phyloP scores from a whole-genome alignment of 257 asterid genomes.

The Misopates orontium region DNA sequence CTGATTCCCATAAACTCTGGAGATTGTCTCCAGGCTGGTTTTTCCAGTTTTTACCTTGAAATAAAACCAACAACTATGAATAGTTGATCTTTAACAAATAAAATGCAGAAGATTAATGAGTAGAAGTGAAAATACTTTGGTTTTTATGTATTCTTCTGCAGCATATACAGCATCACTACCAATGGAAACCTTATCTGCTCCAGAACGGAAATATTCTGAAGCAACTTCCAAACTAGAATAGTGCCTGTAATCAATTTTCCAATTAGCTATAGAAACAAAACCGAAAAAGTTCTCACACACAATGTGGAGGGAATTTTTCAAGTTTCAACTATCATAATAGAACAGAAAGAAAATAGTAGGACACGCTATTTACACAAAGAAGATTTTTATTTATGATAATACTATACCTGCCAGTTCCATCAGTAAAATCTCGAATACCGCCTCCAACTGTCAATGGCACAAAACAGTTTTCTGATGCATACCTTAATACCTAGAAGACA shows the following conservation, averaged over 20 bases:
- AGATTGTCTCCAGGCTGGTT: conserved; percentile 91
- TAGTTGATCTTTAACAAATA: conserved; percentile 14
- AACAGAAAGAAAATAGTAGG: not conserved
- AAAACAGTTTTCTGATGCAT: conserved; percentile 76
- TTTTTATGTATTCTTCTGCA: conserved; percentile 80
- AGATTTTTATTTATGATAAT: conserved; percentile 2
- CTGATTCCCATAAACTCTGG: conserved; percentile 95
- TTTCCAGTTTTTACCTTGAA: conserved; percentile 83
- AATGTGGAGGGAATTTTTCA: too few relatives aligned
- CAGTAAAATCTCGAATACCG: conserved; percentile 91
- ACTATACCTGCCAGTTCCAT: conserved; percentile 74
- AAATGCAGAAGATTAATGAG: conserved; percentile 14
- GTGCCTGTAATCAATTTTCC: conserved; percentile 46
- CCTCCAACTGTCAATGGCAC: conserved; percentile 98
- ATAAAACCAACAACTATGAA: conserved; percentile 23
- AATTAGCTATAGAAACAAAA: conserved; percentile 22
- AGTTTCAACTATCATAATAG: too few relatives aligned
- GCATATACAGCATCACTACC: conserved; percentile 99
- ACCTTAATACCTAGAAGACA: conserved; percentile 63
- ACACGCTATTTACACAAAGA: not conserved
- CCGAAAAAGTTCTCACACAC: not conserved
- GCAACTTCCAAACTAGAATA: conserved; percentile 98
- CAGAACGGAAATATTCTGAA: conserved; percentile 95
- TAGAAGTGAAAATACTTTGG: conserved; percentile 50
- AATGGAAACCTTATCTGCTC: conserved; percentile 94